Conservation (phyloP, 1,284 basidiomycete species). For the Ustanciosporium gigantosporum region DNA sequence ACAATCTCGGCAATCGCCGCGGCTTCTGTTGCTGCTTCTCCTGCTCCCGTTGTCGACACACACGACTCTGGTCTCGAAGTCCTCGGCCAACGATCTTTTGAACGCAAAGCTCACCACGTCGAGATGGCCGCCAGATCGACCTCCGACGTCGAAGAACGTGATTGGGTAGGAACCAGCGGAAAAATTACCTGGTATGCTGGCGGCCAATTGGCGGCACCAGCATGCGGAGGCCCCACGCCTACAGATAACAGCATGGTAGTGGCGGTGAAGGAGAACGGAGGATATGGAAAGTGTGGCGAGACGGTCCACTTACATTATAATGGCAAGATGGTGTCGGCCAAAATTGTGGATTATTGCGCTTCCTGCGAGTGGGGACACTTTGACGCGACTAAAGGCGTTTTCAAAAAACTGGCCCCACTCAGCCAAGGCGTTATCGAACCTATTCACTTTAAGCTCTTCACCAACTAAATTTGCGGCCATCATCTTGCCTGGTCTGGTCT, state of each 20-base stretch:
- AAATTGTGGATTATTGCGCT: conserved; percentile 49
- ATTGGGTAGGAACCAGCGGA: conserved; percentile 33
- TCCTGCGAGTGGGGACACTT: conserved; percentile 46
- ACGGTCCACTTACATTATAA: conserved; percentile 46
- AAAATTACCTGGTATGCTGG: conserved; percentile 54
- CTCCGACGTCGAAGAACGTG: conserved; percentile 27
- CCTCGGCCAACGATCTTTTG: conserved; percentile 41
- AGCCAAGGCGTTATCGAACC: conserved; percentile 42
- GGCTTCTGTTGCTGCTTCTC: conserved; percentile 19
- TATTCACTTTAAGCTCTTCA: conserved; percentile 45
- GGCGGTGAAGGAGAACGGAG: conserved; percentile 46
- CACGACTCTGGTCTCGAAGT: conserved; percentile 32
- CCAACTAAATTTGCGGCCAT: too few relatives aligned
- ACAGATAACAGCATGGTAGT: conserved; percentile 42
- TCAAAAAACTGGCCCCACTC: conserved; percentile 46
- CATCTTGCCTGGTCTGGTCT: too few relatives aligned
- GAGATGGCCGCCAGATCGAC: conserved; percentile 9
- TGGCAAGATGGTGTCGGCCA: conserved; percentile 49
- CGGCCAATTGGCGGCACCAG: conserved; percentile 46
- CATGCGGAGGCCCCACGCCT: conserved; percentile 53
- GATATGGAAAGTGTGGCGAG: conserved; percentile 53
- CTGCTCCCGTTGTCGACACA: conserved; percentile 11
- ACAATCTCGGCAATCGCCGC: conserved; percentile 18
- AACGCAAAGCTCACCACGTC: conserved; percentile 46
- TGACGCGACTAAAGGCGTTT: conserved; percentile 48